Conservation (phyloP, 2,329 filamentous ascomycete species). For the Neofusicoccum kwambonambiense region DNA sequence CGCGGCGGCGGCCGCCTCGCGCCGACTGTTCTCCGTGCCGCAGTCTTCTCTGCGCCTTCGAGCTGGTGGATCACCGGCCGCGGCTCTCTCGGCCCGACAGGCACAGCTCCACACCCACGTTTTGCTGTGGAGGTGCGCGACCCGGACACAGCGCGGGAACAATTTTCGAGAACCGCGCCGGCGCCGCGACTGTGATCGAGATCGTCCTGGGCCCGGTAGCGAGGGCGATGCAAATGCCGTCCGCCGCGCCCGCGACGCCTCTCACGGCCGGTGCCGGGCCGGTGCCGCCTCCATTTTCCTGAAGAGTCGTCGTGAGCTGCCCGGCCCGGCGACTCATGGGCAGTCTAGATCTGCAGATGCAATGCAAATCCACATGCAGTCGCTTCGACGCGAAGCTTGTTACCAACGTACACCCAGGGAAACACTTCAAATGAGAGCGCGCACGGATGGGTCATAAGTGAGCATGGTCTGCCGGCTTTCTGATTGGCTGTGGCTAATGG, state of each 20-base stretch:
- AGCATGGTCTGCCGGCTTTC: no score
- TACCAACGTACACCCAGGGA: no score
- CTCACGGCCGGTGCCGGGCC: background rate
- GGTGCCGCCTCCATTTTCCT: background rate
- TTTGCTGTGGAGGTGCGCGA: background rate
- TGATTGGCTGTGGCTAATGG: no score
- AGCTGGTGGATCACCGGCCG: background rate
- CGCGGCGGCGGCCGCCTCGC: no score
- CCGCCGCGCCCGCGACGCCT: no score
- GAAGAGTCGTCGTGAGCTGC: background rate
- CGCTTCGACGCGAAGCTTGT: background rate
- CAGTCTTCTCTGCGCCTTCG: background rate
- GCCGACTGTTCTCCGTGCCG: no score
- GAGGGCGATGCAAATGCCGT: no score
- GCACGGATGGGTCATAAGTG: no score
- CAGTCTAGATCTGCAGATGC: background rate
- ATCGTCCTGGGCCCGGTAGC: background rate
- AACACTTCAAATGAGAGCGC: no score
- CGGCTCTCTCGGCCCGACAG: background rate
- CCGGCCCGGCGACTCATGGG: background rate
- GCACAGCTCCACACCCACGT: background rate
- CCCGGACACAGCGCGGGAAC: background rate
- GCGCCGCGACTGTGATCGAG: background rate
- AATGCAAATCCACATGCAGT: background rate
- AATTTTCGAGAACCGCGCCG: no score